Evolutionary conservation across 768 basidiomycete genomes (phyloP).

Genomic region (Suillus weaverae): DNA sequence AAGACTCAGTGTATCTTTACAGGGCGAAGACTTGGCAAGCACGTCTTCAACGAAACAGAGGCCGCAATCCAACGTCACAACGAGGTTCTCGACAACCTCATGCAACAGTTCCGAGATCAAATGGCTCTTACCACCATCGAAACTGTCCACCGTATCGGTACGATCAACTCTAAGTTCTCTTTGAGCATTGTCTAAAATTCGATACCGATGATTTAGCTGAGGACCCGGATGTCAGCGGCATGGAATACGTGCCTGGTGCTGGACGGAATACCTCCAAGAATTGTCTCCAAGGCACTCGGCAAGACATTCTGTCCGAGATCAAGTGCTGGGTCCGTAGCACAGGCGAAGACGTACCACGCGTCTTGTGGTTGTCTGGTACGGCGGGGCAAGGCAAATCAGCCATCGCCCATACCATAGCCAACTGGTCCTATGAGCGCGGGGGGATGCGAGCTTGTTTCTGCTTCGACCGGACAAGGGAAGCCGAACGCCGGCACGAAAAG

Average conservation of each 20-base stretch:
- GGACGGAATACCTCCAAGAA: not conserved
- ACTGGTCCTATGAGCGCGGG: conserved; percentile 7
- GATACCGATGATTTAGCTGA: not conserved
- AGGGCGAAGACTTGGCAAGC: conserved; percentile 4
- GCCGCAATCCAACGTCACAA: not conserved
- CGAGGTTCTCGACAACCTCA: not conserved
- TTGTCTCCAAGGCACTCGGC: conserved; percentile 18
- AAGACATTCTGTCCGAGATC: conserved; percentile 14
- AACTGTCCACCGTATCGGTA: not conserved
- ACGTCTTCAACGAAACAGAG: not conserved
- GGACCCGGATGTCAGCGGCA: not conserved
- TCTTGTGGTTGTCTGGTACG: conserved; percentile 16
- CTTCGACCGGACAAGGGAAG: conserved; percentile 11
- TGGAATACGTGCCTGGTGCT: not conserved
- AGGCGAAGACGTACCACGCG: not conserved
- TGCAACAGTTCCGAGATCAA: not conserved
- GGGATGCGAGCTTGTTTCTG: conserved; percentile 17
- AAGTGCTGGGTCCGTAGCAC: conserved; percentile 12
- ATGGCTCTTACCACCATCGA: not conserved
- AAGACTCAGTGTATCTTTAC: not conserved
- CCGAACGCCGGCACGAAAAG: not conserved
- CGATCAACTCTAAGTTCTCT: not conserved
- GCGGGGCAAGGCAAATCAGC: conserved; percentile 21
- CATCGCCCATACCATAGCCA: conserved; percentile 19
- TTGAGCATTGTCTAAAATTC: not conserved